Conservation (phyloP, 495 filamentous ascomycete species). For the Penicillium parvum region DNA sequence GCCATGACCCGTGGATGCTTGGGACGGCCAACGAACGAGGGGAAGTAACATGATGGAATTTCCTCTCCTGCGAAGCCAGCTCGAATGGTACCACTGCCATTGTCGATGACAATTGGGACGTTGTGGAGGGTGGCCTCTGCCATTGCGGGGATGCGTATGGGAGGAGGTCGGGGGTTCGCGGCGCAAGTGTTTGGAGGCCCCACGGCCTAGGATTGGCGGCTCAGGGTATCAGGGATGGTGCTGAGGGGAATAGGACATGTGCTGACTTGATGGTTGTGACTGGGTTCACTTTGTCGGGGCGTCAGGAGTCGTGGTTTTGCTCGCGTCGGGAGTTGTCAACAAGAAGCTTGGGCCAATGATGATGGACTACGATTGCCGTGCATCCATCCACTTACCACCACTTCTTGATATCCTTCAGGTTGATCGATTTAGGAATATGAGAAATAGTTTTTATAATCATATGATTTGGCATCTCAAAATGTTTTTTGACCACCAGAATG, state of each 20-base stretch:
- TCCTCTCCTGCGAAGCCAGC: slow-evolving; percentile 97
- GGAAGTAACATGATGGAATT: slow-evolving; percentile 91
- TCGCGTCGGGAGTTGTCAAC: slow-evolving; percentile 34
- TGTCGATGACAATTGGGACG: slow-evolving; percentile 97
- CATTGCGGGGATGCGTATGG: slow-evolving; percentile 51
- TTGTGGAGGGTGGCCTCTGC: slow-evolving; percentile 82
- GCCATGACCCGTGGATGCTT: slow-evolving; percentile 96
- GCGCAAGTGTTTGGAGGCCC: slow-evolving; percentile 32
- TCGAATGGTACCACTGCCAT: slow-evolving; percentile 95
- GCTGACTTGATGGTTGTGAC: slow-evolving; percentile 11
- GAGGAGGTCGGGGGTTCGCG: slow-evolving; percentile 17
- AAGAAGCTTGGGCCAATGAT: slow-evolving; percentile 45
- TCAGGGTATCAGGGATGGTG: slow-evolving; percentile 8
- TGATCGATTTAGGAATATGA: too few relatives aligned
- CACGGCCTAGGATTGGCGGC: slow-evolving; percentile 29
- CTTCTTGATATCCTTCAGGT: too few relatives aligned
- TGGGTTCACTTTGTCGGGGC: slow-evolving; percentile 6
- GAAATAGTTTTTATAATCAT: too few relatives aligned
- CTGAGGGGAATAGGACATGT: slow-evolving; percentile 3
- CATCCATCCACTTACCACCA: neutral
- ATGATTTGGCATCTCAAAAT: too few relatives aligned
- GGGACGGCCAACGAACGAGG: slow-evolving; percentile 95
- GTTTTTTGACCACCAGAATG: too few relatives aligned
- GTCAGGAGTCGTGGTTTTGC: slow-evolving; percentile 24
- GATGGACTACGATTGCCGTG: slow-evolving; percentile 1